Percentiles rank a stretch among this genome's conserved stretches.
phyloP scores from a whole-genome alignment of 2,329 filamentous ascomycete species.

The Nigrospora oryzae region DNA sequence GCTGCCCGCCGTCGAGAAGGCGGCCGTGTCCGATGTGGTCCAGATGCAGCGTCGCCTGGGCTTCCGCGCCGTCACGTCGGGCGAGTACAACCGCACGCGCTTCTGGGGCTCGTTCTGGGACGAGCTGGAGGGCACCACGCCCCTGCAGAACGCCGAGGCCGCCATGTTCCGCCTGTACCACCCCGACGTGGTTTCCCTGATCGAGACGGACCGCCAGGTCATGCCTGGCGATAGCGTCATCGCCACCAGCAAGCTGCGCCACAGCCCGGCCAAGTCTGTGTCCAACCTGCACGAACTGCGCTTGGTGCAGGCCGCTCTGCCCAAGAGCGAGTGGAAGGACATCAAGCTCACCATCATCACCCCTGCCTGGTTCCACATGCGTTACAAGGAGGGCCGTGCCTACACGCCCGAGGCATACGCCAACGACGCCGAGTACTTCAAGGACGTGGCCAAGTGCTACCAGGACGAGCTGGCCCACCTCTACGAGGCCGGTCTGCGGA shows the following conservation, averaged over 20 bases:
- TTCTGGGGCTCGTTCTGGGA: constrained; percentile 48
- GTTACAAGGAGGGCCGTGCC: constrained; percentile 45
- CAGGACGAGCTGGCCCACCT: constrained; percentile 52
- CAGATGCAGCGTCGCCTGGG: constrained; percentile 60
- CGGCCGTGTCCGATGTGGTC: constrained; percentile 58
- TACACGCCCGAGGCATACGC: constrained; percentile 48
- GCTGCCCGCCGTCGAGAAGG: constrained; percentile 53
- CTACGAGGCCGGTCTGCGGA: constrained; percentile 53
- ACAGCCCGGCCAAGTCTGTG: constrained; percentile 29
- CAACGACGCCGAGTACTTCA: constrained; percentile 54
- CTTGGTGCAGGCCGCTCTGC: constrained; percentile 35
- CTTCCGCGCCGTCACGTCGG: constrained; percentile 59
- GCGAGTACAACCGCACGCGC: constrained; percentile 55
- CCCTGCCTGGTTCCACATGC: constrained; percentile 47
- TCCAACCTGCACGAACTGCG: constrained; percentile 42
- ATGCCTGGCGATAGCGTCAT: constrained; percentile 50
- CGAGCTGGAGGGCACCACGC: constrained; percentile 39
- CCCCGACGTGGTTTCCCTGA: constrained; percentile 44
- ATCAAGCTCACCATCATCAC: constrained; percentile 49
- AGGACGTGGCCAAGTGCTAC: constrained; percentile 57
- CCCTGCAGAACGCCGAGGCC: constrained; percentile 40
- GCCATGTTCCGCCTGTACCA: constrained; percentile 46
- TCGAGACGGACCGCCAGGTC: constrained; percentile 42
- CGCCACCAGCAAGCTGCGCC: constrained; percentile 36
- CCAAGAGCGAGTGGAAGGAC: constrained; percentile 37